Evolutionary conservation across 805 yeast genomes (phyloP), one percentile per base, ranked within the genome.

Genomic region (Ogataea pini): DNA sequence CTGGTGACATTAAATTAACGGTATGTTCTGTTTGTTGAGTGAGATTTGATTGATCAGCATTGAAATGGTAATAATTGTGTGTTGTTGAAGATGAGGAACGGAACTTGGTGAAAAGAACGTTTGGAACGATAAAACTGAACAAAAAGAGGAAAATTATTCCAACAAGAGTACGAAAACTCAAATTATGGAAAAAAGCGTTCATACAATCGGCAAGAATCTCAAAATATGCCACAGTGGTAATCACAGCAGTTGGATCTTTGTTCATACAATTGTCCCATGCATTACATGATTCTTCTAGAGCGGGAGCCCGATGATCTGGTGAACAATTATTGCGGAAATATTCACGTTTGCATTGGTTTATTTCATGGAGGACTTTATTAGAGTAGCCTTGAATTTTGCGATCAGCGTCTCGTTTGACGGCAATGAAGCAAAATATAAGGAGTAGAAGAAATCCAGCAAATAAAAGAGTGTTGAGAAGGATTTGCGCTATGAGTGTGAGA

Each of bases 211-310:
- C 68, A 17, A 65, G 42, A 19, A 65, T 61, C 51, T 65, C 69
- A 47, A 65, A 65, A 45, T 65, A 65, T 1, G 68, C 69, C 25
- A 52, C 64, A 2, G 69, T 60, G 3, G 67, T 59, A 31, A 62
- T 52, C 18, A 67, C 64, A 46, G 69, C 57, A 20, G 78, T 76
- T 8, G 96, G 91, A 53, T 89, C 92, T 42, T 83, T 70, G 57
- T 83, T 80, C 90, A 89, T 88, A 64, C 99, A 94, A 48, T 76
- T 77, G 51, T 80, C 85, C 94, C 96, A 89, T 29, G 73, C 74
- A 29, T 76, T 71, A 65, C 99, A 92, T 12, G 79, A 70, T 1
- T 68, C 65, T 57, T 85, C 94, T 14, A 89, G 64, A 0, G 89
- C 90, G 0, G 96, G 96, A 0, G 83, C 91, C 12, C 92, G 71